Conservation (phyloP, 2,329 filamentous ascomycete species). For the Moelleriella libera region DNA sequence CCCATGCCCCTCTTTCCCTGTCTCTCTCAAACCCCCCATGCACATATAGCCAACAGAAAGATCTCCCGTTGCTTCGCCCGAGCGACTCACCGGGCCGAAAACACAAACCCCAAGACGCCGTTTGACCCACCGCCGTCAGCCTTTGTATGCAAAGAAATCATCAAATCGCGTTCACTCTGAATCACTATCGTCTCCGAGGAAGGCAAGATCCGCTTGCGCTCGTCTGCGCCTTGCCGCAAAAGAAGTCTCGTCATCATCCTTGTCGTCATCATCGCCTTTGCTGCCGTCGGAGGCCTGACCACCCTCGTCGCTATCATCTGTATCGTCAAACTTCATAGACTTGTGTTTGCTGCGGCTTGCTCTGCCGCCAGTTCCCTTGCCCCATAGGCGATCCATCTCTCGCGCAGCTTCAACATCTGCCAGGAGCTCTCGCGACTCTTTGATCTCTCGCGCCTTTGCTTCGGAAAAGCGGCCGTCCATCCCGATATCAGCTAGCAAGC, state of each 20-base stretch:
- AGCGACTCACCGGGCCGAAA: too few relatives aligned
- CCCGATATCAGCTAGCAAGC: constrained; percentile 65
- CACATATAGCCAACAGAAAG: too few relatives aligned
- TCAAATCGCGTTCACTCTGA: constrained; percentile 28
- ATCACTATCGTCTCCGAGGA: constrained; percentile 57
- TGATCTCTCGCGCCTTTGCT: constrained; percentile 74
- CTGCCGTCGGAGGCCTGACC: neutral
- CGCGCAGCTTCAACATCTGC: constrained; percentile 76
- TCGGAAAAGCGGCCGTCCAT: constrained; percentile 84
- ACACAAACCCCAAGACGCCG: too few relatives aligned
- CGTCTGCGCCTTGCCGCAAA: constrained; percentile 31
- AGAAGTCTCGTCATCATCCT: constrained; percentile 17
- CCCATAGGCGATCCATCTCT: constrained; percentile 71
- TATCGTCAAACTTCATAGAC: constrained; percentile 15
- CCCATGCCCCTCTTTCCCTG: neutral
- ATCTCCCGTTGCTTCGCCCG: too few relatives aligned
- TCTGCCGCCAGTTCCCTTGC: constrained; percentile 28
- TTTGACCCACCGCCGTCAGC: too few relatives aligned
- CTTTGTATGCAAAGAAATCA: neutral
- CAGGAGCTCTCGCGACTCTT: constrained; percentile 69
- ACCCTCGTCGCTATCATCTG: constrained; percentile 14
- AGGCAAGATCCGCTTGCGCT: constrained; percentile 42
- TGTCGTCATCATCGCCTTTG: constrained; percentile 9
- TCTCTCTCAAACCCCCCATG: neutral
- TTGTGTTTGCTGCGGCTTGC: constrained; percentile 25